phyloP scores from a whole-genome alignment of 2,329 filamentous ascomycete species.

The Aureobasidium sp. region DNA sequence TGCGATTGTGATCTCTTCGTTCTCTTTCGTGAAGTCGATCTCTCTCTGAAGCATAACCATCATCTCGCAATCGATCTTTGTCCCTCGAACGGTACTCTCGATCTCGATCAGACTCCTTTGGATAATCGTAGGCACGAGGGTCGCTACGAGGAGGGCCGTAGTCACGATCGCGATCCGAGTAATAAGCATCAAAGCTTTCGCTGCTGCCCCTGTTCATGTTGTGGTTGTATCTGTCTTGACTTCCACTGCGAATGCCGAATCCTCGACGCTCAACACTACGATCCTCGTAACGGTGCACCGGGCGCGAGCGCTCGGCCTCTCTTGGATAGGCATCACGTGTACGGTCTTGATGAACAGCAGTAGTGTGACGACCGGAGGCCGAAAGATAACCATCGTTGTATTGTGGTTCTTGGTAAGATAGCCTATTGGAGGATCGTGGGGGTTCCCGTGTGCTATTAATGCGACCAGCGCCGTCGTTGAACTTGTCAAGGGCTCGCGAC shows the following conservation, averaged over 20 bases:
- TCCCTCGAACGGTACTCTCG: conserved; percentile 17
- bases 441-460: conserved; percentile 42
- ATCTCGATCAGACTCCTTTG: conserved; percentile 13
- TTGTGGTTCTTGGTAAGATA: conserved; percentile 24
- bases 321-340: conserved; percentile 40
- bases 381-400: conserved; percentile 1
- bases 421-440: conserved; percentile 4
- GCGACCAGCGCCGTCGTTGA: conserved; percentile 44
- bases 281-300: conserved; percentile 31
- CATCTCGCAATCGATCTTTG: conserved; percentile 12
- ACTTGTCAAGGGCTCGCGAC: conserved; percentile 64
- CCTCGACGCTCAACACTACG: conserved; percentile 39
- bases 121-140: conserved; percentile 23
- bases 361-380: conserved; percentile 37
- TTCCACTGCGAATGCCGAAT: conserved; percentile 38
- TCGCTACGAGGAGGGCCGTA: conserved; percentile 13
- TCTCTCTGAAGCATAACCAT: conserved; percentile 13
- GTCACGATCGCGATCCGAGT: conserved; percentile 20
- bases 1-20: conserved; percentile 26
- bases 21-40: conserved; percentile 19
- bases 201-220: conserved; percentile 29
- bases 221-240: conserved; percentile 23
- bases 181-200: conserved; percentile 34
- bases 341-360: conserved; percentile 42
- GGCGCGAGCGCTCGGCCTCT: conserved; percentile 27